phyloP scores from a whole-genome alignment of 306 rosid genomes.

The Fagus sylvatica region DNA sequence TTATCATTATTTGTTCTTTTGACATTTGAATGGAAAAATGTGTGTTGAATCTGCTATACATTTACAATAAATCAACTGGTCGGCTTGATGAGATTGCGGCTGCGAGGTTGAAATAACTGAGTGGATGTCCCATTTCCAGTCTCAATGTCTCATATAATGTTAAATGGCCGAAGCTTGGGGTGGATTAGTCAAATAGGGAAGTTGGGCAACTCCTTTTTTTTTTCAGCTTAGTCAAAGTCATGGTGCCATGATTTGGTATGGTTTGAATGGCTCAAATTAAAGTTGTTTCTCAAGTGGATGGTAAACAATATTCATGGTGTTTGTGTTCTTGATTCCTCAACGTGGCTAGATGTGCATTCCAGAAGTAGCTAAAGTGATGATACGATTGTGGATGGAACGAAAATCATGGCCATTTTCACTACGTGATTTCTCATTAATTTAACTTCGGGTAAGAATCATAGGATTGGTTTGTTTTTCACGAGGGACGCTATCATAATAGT shows the following conservation, averaged over 20 bases:
- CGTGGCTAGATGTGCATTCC: slow-evolving; percentile 4
- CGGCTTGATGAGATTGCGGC: not conserved
- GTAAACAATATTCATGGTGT: slow-evolving; percentile 17
- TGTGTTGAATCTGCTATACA: not conserved
- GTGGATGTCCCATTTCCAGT: not conserved
- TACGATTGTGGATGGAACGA: slow-evolving; percentile 22
- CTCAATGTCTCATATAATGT: not conserved
- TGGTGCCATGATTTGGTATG: slow-evolving; percentile 22
- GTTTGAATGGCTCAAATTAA: slow-evolving; percentile 13
- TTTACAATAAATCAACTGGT: not conserved
- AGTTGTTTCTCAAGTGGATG: slow-evolving; percentile 35
- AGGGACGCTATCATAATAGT: too few relatives aligned
- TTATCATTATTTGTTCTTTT: not conserved
- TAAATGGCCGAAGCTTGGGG: not conserved
- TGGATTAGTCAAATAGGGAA: not conserved
- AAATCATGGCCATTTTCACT: slow-evolving; percentile 34
- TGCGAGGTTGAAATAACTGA: not conserved
- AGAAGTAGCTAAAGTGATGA: slow-evolving; percentile 19
- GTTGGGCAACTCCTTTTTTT: not conserved
- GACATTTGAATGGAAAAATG: not conserved
- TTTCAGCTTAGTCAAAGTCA: slow-evolving; percentile 26
- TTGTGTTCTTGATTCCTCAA: slow-evolving; percentile 1
- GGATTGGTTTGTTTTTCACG: not conserved
- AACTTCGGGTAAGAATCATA: too few relatives aligned
- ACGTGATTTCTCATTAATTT: slow-evolving; percentile 16